These are phyloP conservation scores for Suhomyces sp. DNA, from an alignment of 805 yeast genomes.

Conservation along the genomic window DNA sequence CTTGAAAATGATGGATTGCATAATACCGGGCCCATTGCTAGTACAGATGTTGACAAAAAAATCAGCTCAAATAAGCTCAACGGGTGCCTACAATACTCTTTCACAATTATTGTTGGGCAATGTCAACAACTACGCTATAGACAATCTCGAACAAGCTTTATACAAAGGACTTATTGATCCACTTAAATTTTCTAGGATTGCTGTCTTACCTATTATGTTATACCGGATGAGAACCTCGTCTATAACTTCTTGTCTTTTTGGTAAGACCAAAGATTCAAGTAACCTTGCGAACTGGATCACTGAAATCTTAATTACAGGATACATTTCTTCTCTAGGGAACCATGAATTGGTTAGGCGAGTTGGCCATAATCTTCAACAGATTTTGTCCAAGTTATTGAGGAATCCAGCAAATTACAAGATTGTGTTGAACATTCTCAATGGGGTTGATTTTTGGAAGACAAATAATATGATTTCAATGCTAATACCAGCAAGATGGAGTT, in stretches of 20 bases:
- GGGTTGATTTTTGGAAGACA: conserved; percentile 30
- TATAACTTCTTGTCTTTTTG: conserved; percentile 27
- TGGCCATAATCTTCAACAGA: conserved; percentile 10
- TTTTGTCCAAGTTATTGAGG: background rate
- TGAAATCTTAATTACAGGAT: conserved; percentile 37
- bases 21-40: conserved; percentile 34
- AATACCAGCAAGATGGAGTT: conserved; percentile 37
- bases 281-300: conserved; percentile 22
- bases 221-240: conserved; percentile 39
- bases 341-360: conserved; percentile 28
- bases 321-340: conserved; percentile 37
- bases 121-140: conserved; percentile 11
- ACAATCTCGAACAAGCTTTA: conserved; percentile 31
- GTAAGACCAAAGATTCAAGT: conserved; percentile 10
- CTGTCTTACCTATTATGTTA: conserved; percentile 38
- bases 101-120: conserved; percentile 13
- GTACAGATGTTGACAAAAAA: conserved; percentile 23
- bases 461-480: conserved; percentile 33
- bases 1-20: conserved; percentile 34
- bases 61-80: background rate
- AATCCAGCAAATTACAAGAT: background rate
- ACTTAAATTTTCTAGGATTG: conserved; percentile 36
- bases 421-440: conserved; percentile 13
- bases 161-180: conserved; percentile 35
- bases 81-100: conserved; percentile 1